Conservation (phyloP, 345 rosid species). For the Microthlaspi erraticum region DNA sequence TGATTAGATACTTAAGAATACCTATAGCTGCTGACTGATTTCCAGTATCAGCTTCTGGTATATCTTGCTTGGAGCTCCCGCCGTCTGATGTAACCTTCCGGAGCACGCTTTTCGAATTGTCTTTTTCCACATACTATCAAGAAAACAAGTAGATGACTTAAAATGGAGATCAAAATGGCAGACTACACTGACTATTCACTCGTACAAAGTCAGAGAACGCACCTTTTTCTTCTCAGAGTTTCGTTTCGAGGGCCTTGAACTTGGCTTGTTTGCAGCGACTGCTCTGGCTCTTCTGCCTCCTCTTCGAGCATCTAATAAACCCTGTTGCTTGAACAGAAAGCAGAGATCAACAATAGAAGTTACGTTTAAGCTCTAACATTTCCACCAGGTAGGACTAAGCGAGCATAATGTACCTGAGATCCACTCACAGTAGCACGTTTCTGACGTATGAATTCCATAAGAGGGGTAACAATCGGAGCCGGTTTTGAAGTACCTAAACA, state of each 20-base stretch:
- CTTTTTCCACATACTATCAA: slow-evolving; percentile 55
- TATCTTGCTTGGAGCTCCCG: slow-evolving; percentile 45
- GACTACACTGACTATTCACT: neutral
- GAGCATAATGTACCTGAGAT: slow-evolving; percentile 52
- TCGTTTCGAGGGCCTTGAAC: slow-evolving; percentile 51
- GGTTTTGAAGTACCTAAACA: slow-evolving; percentile 56
- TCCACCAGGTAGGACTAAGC: neutral
- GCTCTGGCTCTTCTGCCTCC: slow-evolving; percentile 56
- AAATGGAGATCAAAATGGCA: slow-evolving; percentile 17
- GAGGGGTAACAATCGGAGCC: slow-evolving; percentile 63
- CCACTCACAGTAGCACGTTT: slow-evolving; percentile 68
- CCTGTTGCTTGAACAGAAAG: slow-evolving; percentile 48
- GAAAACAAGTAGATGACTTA: slow-evolving; percentile 18
- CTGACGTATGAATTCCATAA: slow-evolving; percentile 84
- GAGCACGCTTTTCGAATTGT: slow-evolving; percentile 41
- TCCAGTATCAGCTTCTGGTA: slow-evolving; percentile 47
- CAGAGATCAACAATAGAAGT: slow-evolving; percentile 20
- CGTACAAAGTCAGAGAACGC: slow-evolving; percentile 11
- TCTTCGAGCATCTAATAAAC: slow-evolving; percentile 47
- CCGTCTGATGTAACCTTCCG: slow-evolving; percentile 46
- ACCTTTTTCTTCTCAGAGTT: slow-evolving; percentile 72
- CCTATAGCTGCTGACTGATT: slow-evolving; percentile 22
- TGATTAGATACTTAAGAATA: neutral
- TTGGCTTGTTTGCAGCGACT: slow-evolving; percentile 48
- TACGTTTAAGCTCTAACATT: neutral